Percentiles rank a stretch among this genome's conserved stretches.
Evolutionary conservation across 768 basidiomycete genomes (phyloP).

Genomic region (Gymnopilus junonius): DNA sequence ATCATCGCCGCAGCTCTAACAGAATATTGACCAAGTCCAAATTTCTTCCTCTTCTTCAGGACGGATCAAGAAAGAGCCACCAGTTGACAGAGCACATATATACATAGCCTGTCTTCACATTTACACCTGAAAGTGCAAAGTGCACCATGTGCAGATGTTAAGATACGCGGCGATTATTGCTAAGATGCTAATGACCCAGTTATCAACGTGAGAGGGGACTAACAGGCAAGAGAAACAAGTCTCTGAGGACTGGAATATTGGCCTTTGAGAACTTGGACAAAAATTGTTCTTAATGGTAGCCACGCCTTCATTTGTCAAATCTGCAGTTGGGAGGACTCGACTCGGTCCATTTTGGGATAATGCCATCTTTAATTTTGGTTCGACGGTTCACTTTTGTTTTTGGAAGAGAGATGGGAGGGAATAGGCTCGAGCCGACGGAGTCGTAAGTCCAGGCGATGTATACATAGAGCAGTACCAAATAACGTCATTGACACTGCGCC

Average conservation of each 20-base stretch:
- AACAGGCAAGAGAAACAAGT: neutral
- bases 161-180: constrained; percentile 14
- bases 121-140: constrained; percentile 1
- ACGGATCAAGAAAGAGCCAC: constrained; percentile 2
- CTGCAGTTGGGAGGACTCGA: neutral
- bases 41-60: neutral
- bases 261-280: neutral
- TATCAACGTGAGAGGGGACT: constrained; percentile 23
- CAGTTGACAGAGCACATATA: neutral
- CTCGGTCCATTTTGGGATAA: neutral
- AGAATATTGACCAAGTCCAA: neutral
- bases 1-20: neutral
- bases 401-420: neutral
- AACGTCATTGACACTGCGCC: neutral
- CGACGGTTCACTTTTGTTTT: neutral
- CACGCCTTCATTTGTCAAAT: neutral
- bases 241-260: neutral
- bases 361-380: neutral
- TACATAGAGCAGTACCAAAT: neutral
- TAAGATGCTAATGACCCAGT: neutral
- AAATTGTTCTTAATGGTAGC: neutral
- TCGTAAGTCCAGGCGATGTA: neutral
- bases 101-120: neutral
- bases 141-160: constrained; percentile 19
- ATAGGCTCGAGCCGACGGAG: neutral